phyloP scores from a whole-genome alignment of 2,329 filamentous ascomycete species.

The Fusarium longipes region DNA sequence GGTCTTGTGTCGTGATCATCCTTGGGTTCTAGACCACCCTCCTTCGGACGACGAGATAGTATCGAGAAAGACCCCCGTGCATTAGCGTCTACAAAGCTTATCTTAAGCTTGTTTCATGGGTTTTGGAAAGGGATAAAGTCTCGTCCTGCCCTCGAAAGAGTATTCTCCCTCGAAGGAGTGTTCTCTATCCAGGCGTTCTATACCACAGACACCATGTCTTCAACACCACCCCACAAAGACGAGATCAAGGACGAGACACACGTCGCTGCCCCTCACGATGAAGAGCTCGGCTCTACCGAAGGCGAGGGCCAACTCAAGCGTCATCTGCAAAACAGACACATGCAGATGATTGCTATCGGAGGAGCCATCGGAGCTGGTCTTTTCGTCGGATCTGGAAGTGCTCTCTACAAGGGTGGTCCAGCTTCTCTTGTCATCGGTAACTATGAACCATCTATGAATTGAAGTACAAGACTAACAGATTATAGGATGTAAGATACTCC shows the following conservation, averaged over 20 bases:
- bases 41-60: constrained; percentile 16
- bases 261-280: constrained; percentile 28
- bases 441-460: not conserved
- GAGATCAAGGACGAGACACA: constrained; percentile 26
- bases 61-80: constrained; percentile 22
- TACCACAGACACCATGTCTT: constrained; percentile 13
- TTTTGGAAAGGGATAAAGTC: no score
- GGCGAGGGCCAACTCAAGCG: constrained; percentile 54
- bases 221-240: constrained; percentile 21
- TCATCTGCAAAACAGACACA: constrained; percentile 81
- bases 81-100: constrained; percentile 23
- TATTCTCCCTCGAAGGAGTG: not conserved
- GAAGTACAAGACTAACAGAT: not conserved
- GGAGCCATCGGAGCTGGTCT: constrained; percentile 74
- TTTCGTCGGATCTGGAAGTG: constrained; percentile 83
- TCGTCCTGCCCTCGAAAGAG: no score
- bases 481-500: constrained; percentile 12
- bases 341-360: constrained; percentile 96
- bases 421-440: constrained; percentile 79
- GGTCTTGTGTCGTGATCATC: not conserved
- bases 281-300: constrained; percentile 16
- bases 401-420: constrained; percentile 78
- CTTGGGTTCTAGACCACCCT: constrained; percentile 23
- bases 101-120: constrained; percentile 32
- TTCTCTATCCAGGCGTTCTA: not conserved